phyloP scores from a whole-genome alignment of 306 rosid species.

The Vigna trinervia region DNA sequence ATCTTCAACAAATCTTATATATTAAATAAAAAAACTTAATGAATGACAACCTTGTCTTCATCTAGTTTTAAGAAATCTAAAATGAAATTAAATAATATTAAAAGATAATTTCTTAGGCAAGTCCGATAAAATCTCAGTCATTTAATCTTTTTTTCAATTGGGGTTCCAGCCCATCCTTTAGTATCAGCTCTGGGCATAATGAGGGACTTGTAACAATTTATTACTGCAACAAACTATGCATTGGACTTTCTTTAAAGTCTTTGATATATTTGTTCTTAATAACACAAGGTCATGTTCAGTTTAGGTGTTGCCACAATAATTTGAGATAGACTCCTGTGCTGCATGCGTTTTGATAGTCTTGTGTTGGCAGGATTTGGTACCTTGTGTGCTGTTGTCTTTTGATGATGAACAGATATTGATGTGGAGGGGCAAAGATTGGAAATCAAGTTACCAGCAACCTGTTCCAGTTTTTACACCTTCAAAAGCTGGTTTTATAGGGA shows the following conservation, averaged over 20 bases:
- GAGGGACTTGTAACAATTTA: neutral
- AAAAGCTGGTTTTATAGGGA: constrained; percentile 45
- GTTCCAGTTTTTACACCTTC: constrained; percentile 46
- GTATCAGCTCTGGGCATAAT: constrained; percentile 5
- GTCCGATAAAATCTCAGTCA: no score
- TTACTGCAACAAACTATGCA: constrained; percentile 19
- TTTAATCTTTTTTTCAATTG: no score
- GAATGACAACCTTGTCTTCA: neutral
- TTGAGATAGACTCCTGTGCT: constrained; percentile 26
- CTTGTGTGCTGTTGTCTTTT: constrained; percentile 89
- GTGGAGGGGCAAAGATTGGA: constrained; percentile 90
- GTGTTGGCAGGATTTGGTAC: constrained; percentile 87
- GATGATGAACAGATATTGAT: constrained; percentile 84
- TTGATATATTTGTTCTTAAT: neutral
- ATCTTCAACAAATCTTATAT: neutral
- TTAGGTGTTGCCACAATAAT: constrained; percentile 32
- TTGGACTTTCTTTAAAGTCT: constrained; percentile 16
- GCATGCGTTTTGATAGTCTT: constrained; percentile 39
- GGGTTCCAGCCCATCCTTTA: neutral
- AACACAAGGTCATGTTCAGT: constrained; percentile 14
- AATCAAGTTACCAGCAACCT: constrained; percentile 57
- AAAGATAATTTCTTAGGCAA: no score
- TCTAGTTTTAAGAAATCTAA: neutral
- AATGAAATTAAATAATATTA: no score
- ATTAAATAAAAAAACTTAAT: no score